Evolutionary conservation across 805 yeast species (phyloP).

Genomic region (Candida vaughaniae): DNA sequence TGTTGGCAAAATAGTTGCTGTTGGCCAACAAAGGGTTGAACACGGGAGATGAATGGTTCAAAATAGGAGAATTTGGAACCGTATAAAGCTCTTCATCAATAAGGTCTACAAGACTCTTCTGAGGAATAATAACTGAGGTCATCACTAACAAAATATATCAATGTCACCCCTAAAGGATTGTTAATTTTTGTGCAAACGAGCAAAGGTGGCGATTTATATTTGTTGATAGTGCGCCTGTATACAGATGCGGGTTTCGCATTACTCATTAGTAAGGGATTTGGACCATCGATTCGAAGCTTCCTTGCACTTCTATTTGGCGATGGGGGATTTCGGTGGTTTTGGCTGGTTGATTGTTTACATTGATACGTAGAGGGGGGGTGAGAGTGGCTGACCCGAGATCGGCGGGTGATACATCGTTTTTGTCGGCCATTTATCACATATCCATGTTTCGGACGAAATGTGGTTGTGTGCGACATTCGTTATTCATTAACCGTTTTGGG

Average conservation of each 20-base stretch:
- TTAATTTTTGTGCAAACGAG: background rate
- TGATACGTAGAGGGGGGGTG: no score
- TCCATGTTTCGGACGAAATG: no score
- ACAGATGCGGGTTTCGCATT: background rate
- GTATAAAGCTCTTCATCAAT: slow-evolving; percentile 61
- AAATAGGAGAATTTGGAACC: slow-evolving; percentile 25
- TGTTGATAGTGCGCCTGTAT: slow-evolving; percentile 7
- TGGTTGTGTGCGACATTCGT: no score
- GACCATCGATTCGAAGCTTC: slow-evolving; percentile 6
- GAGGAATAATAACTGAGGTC: slow-evolving; percentile 55
- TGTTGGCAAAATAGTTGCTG: slow-evolving; percentile 5
- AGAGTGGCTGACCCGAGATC: no score
- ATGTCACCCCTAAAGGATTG: no score
- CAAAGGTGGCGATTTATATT: slow-evolving; percentile 9
- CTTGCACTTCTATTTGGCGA: slow-evolving; percentile 7
- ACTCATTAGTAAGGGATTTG: slow-evolving; percentile 4
- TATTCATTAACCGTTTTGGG: no score
- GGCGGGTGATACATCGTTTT: no score
- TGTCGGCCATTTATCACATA: no score
- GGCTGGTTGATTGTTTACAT: no score
- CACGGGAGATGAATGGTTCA: slow-evolving; percentile 12
- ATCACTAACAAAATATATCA: background rate
- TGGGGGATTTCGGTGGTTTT: background rate
- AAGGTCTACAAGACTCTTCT: slow-evolving; percentile 55
- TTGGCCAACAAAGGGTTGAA: slow-evolving; percentile 8